Evolutionary conservation across 2,329 filamentous ascomycete species (phyloP), one percentile per base, ranked within the genome.

Genomic region (Fusarium sp.): DNA sequence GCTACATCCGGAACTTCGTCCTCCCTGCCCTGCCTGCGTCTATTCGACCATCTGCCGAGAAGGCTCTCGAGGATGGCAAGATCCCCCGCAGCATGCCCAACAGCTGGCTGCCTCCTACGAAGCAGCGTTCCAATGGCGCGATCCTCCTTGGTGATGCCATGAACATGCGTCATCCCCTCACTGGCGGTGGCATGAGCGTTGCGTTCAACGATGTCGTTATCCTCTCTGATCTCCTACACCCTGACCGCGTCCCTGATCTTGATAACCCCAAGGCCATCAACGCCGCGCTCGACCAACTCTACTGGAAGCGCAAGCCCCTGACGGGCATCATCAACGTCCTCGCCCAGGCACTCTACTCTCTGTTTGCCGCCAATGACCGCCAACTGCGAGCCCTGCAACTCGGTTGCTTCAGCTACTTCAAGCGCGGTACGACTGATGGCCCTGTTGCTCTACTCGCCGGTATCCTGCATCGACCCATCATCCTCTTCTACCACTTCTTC

Each of bases 131-230:
- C 46, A 81, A 81, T 47, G 92, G 93, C 77, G 88, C 97, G 65
- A 86, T 97, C 51, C 85, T 99, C 37, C 87, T 98, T 9, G 96
- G 96, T 63, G 96, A 99, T 79, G 95, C 96, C 13, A 91, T 97
- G 87, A 99, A 99, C 84, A 99, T 99, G 96, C 93, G 96, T n/a
- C 96, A 99, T 82, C 96, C 96, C 2, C 87, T 99, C 12, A 99
- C 96, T 0, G 96, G 96, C 56, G 96, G 96, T 71, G 96, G 96
- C 74, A 99, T 99, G 96, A 98, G 95, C 0, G 96, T 98, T 2
- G 96, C 94, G 2, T 92, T 99, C 81, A 97, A 95, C 82, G 96
- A 99, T 77, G 95, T 93, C 2, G 87, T 96, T 11, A 82, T 97
- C 2, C 87, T 99, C 28, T 85, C 92, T 1, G 87, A 91, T 9